Percentiles rank a stretch among this genome's conserved stretches.
Conservation (phyloP, 2,329 filamentous ascomycete species). For the Scedosporium aurantiacum region DNA sequence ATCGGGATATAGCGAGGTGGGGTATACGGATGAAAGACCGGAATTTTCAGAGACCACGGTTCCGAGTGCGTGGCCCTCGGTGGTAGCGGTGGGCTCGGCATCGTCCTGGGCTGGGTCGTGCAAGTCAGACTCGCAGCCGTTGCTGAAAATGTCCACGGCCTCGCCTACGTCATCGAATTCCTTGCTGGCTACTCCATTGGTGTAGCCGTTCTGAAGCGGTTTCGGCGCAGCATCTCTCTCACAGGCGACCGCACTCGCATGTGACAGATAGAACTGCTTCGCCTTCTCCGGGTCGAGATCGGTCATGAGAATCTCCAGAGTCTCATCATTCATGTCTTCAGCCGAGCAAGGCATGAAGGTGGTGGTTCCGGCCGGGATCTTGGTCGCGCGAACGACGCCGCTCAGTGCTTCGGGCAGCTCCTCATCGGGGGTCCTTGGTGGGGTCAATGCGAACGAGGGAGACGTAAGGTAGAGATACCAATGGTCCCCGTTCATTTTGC, state of each 20-base stretch:
- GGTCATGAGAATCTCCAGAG: constrained; percentile 63
- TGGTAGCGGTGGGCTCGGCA: constrained; percentile 62
- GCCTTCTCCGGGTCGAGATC: constrained; percentile 58
- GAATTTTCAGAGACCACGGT: constrained; percentile 85
- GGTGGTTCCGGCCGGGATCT: constrained; percentile 38
- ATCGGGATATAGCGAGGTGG: constrained; percentile 76
- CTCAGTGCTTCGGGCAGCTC: constrained; percentile 23
- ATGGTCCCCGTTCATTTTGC: constrained; percentile 99
- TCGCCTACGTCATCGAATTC: constrained; percentile 34
- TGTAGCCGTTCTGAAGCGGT: neutral
- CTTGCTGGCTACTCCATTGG: constrained; percentile 15
- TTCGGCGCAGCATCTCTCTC: constrained; percentile 50
- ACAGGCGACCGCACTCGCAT: constrained; percentile 83
- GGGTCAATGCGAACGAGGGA: constrained; percentile 67
- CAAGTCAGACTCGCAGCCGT: constrained; percentile 40
- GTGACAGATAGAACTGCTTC: constrained; percentile 57
- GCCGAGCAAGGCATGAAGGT: constrained; percentile 25
- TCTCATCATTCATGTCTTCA: constrained; percentile 58
- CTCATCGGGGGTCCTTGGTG: constrained; percentile 63
- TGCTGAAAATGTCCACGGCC: constrained; percentile 70
- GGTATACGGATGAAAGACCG: constrained; percentile 82
- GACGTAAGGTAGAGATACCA: constrained; percentile 98
- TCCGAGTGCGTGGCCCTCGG: constrained; percentile 86
- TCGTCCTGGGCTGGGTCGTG: constrained; percentile 39
- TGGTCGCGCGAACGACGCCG: constrained; percentile 29